Base-by-base conservation (phyloP, 805 yeast genomes). In the Zygoascus flipseniorum region DNA sequence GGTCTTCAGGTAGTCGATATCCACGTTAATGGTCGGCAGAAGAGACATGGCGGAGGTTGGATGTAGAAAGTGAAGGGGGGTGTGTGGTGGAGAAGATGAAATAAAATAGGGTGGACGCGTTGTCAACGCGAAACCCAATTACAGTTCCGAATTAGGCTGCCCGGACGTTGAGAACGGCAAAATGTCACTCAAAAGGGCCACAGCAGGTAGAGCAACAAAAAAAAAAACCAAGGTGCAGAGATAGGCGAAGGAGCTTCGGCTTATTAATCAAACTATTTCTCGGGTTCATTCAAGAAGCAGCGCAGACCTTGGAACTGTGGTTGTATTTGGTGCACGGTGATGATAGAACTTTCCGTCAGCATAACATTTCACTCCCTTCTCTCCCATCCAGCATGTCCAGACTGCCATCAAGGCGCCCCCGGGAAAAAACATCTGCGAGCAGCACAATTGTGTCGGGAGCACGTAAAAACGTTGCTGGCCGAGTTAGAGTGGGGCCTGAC, bases 1-100 rank as follows among this genome's bases (percentile, higher is more conserved):
- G 35, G 20, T 18, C 23, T 44, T 18, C 26, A 31, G 19, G 68
- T 89, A 90, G 71, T 89, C 87, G 67, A 87, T 79, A 56, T 83
- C 79, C 54, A 86, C 70, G 64, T 81, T 84, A 60, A 85, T 76
- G 28, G 89, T 74, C 31, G 89, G 90, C 56, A 84, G 69, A 41
- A 76, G 58, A 23, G 68, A 54, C 32, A 51, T 47, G 51, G 32
- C 19, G 23, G n/a, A 19, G 18, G 41, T 44, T 42, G 44, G 44
- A 42, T 14, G 20, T 8, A 42, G 11, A 18, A 42, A 42, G 11
- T 10, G 44, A 14, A 42, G 39, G 39, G 39, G 39, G 35, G 8
- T n/a, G 43, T 42, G 20, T 23, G 4, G 26, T 23, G 28, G 28
- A 23, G 28, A 23, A 23, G 28, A 23, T 23, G 6, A 23, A 23